Evolutionary conservation across 371 early-diverging fungal genomes (phyloP), one percentile per base, ranked within the genome.

Genomic region (Apophysomyces ossiformis): DNA sequence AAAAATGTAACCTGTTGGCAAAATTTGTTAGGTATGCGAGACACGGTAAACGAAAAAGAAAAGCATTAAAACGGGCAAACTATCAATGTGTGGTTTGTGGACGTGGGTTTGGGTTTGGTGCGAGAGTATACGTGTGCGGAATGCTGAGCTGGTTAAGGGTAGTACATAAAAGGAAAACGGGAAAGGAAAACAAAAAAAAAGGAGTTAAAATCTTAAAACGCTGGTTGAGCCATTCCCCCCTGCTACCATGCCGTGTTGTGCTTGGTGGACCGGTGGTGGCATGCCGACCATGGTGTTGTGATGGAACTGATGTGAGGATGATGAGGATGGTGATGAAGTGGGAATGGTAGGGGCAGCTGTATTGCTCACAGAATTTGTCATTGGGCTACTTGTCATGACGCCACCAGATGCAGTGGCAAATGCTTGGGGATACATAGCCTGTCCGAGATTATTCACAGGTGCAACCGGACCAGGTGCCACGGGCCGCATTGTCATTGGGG

Each of bases 401-500:
- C 54, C 54, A 50, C 54, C 21, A 11, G 54, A 26, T 18, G 18
- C 35, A 21, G 54, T 50, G 54, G 65, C 66, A 66, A 64, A 64
- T 41, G 44, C 21, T 41, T 47, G 60, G 9, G 45, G 62, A 38
- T 59, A 45, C 44, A 58, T 60, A 32, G 58, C 32, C 32, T 43
- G 45, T 21, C 37, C 15, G 35, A 58, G 38, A 37, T 46, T 38
- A 37, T 50, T 41, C 37, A 37, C 37, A 47, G 64, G 65, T 44
- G 58, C 35, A 21, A 50, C 54, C 54, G 54, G 54, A 21, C 54
- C 54, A 7, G 54, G 35, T 57, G 70, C 70, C 59, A 72, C 54
- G 26, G 61, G 64, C 18, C 58, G 26, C 45, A 66, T 65, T 61
- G 69, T 32, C 63, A 72, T 66, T 11, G 64, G 59, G 16, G 68